Conservation (phyloP, 2,329 filamentous ascomycete species). For the Dactylonectria estremocensis region DNA sequence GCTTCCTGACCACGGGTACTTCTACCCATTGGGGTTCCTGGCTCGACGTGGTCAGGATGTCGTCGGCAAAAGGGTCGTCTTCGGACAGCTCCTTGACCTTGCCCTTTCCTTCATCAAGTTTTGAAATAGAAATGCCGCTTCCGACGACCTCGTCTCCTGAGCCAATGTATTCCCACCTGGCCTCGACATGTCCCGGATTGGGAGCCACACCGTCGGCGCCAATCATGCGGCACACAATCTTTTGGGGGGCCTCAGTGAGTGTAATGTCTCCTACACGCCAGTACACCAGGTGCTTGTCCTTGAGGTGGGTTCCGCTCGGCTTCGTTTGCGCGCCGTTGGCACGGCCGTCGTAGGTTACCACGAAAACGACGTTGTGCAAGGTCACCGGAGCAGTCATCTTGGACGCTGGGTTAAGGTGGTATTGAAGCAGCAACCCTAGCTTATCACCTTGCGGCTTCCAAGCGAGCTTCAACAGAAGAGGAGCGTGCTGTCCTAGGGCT, state of each 20-base stretch:
- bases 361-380: slow-evolving; percentile 81
- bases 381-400: slow-evolving; percentile 59
- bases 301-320: slow-evolving; percentile 83
- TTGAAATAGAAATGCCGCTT: slow-evolving; percentile 77
- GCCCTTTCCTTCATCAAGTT: slow-evolving; percentile 64
- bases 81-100: slow-evolving; percentile 67
- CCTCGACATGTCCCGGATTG: slow-evolving; percentile 84
- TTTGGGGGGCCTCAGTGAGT: slow-evolving; percentile 75
- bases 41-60: slow-evolving; percentile 47
- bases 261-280: slow-evolving; percentile 86
- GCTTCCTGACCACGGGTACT: slow-evolving; percentile 75
- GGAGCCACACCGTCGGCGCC: slow-evolving; percentile 80
- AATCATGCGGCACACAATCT: slow-evolving; percentile 86
- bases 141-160: slow-evolving; percentile 60
- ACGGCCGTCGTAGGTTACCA: slow-evolving; percentile 79
- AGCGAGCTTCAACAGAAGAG: slow-evolving; percentile 79
- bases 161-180: slow-evolving; percentile 78
- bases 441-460: slow-evolving; percentile 92
- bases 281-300: slow-evolving; percentile 83
- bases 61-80: slow-evolving; percentile 80
- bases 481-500: slow-evolving; percentile 72
- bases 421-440: slow-evolving; percentile 88
- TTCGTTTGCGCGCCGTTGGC: slow-evolving; percentile 82
- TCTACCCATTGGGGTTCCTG: slow-evolving; percentile 71
- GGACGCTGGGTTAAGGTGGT: slow-evolving; percentile 83